Conservation (phyloP, 768 basidiomycete genomes). For the Russula lepida region DNA sequence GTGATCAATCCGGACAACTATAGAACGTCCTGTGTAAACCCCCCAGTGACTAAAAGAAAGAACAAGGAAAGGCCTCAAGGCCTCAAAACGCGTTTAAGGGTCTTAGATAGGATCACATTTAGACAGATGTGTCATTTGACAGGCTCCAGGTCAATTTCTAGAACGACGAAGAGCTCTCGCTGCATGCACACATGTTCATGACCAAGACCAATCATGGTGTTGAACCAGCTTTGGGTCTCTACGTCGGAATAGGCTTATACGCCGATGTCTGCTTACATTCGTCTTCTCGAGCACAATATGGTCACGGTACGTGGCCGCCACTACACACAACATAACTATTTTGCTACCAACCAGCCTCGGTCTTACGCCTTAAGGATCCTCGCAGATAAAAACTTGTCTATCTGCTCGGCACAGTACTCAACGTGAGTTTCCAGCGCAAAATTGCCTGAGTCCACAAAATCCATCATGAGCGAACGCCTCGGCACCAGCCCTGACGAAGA, state of each 20-base stretch:
- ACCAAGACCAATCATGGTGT: background rate
- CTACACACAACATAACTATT: background rate
- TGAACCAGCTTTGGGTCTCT: background rate
- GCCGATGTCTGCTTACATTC: background rate
- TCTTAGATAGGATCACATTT: background rate
- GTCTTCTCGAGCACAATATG: background rate
- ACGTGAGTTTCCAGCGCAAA: slow-evolving; percentile 31
- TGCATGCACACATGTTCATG: background rate
- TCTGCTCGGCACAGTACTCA: slow-evolving; percentile 27
- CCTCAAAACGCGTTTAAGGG: background rate
- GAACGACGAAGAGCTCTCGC: background rate
- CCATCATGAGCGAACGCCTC: slow-evolving; percentile 36
- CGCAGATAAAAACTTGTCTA: slow-evolving; percentile 15
- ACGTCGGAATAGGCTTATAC: background rate
- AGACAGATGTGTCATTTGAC: too few species aligned
- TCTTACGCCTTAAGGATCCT: background rate
- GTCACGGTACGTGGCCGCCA: background rate
- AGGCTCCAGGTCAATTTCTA: background rate
- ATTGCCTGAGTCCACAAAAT: slow-evolving; percentile 39
- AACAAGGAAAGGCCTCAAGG: background rate
- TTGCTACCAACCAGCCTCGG: background rate
- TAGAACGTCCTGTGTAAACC: too few species aligned
- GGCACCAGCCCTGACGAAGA: slow-evolving; percentile 38
- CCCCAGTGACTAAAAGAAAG: too few species aligned
- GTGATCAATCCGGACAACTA: too few species aligned